phyloP scores from a whole-genome alignment of 805 yeast species.

The Hanseniaspora guilliermondii region DNA sequence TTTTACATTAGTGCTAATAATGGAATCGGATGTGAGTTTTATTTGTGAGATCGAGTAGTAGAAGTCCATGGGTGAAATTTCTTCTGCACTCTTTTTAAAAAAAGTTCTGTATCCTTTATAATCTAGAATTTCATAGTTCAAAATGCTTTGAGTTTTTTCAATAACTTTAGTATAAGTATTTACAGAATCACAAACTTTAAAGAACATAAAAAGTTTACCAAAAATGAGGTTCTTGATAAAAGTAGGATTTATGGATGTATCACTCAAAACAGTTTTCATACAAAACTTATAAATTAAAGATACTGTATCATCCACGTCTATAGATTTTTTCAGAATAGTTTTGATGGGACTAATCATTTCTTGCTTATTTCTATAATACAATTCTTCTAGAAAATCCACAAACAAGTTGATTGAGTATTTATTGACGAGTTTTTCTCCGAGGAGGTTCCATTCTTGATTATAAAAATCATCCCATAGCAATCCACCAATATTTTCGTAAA shows the following conservation, averaged over 20 bases:
- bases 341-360: neutral
- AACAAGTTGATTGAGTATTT: slow-evolving; percentile 1
- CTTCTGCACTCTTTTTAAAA: neutral
- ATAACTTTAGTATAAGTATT: slow-evolving; percentile 3
- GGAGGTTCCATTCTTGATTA: slow-evolving; percentile 1
- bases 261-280: neutral
- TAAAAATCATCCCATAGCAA: slow-evolving; percentile 4
- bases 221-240: slow-evolving; percentile 1
- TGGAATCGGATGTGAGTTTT: neutral
- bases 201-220: slow-evolving; percentile 7
- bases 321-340: neutral
- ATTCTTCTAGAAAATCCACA: neutral
- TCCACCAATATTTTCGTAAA: neutral
- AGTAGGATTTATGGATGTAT: neutral
- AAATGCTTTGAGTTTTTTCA: neutral
- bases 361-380: neutral
- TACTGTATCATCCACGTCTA: slow-evolving; percentile 5
- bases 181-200: slow-evolving; percentile 9
- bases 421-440: neutral
- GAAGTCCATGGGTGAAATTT: neutral
- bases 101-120: neutral
- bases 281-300: slow-evolving; percentile 4
- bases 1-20: neutral
- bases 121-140: neutral
- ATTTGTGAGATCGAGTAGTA: neutral